These are phyloP conservation scores for Rhizophora mangle DNA, from an alignment of 345 rosid species.

Conservation along the genomic window DNA sequence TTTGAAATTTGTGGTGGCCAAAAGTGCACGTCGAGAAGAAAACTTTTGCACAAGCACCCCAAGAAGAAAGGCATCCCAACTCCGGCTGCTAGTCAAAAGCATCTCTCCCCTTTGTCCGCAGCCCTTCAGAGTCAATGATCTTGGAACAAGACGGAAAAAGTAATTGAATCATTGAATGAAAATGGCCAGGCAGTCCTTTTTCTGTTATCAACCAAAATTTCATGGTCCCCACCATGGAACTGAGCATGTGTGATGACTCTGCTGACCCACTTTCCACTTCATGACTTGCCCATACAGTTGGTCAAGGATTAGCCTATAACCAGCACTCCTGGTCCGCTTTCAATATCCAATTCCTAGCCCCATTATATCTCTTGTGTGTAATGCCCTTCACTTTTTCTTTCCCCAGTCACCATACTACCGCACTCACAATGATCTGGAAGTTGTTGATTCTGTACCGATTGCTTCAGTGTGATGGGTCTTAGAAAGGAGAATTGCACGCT, in stretches of 20 bases:
- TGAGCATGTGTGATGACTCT: constrained; percentile 8
- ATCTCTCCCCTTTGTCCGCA: not conserved
- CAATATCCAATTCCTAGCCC: not conserved
- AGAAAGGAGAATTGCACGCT: constrained; percentile 5
- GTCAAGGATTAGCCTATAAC: not conserved
- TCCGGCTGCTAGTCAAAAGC: constrained; percentile 24
- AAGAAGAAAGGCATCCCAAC: constrained; percentile 19
- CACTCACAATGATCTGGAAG: constrained; percentile 1
- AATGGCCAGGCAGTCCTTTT: constrained; percentile 18
- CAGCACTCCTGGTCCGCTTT: not conserved
- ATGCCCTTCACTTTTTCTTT: not conserved
- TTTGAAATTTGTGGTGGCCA: no score
- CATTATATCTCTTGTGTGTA: not conserved
- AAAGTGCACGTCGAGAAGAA: not conserved
- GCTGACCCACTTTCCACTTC: constrained; percentile 4
- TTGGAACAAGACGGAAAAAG: constrained; percentile 3
- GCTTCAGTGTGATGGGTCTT: constrained; percentile 1
- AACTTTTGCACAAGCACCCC: not conserved
- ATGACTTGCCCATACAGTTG: constrained; percentile 1
- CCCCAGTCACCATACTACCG: not conserved
- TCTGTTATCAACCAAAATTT: constrained; percentile 11
- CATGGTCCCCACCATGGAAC: constrained; percentile 7
- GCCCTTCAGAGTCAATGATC: constrained; percentile 27
- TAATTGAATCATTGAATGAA: constrained; percentile 16
- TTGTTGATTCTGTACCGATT: not conserved